Base-by-base conservation (phyloP, 202 grass and related monocot species). In the Elaeis oleifera region DNA sequence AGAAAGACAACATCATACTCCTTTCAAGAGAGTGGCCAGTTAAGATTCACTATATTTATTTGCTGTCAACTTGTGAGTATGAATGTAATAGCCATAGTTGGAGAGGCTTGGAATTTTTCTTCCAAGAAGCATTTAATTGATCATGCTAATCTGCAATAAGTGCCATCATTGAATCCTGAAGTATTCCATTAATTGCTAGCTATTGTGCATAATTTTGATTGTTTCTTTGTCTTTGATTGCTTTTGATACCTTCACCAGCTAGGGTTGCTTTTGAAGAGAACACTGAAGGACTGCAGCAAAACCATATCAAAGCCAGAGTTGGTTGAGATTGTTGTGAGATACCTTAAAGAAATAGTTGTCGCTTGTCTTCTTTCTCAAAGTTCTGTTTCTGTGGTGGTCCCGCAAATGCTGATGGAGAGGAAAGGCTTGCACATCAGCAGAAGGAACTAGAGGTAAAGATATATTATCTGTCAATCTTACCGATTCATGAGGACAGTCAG, bases 391-490 rank as follows among this genome's bases (percentile, higher is more conserved):
- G 21, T 74, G 70, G 67, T 53, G 39, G 51, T 20, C 49, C 1
- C 16, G 39, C 60, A 63, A 66, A 63, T 23, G 18, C 76, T 32
- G 13, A 61, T 65, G 74, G 54, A 54, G 64, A 64, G 1, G 64
- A 63, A 54, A 80, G 61, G 76, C 55, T 77, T 71, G 78, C 82
- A 57, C 56, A 51, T 36, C 89, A 88, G 71, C 71, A 88, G 72
- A 75, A 88, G 53, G 68, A 85, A 22, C 65, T 88, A 7, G 69
- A 94, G 84, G 89, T 88, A 85, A 58, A 50, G 2, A 70, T 13
- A 49, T 31, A 49, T 31, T 19, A 13, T 44, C 36, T 50, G 1
- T 4, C 21, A 15, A 57, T 21, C 54, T 14, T 13, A 13, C 9
- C 1, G 1, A 44, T 44, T 44, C 1, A 44, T 13, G 8, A 11